Base-by-base conservation (phyloP, 2,329 filamentous ascomycete genomes). In the Arthrinium phaeospermum region DNA sequence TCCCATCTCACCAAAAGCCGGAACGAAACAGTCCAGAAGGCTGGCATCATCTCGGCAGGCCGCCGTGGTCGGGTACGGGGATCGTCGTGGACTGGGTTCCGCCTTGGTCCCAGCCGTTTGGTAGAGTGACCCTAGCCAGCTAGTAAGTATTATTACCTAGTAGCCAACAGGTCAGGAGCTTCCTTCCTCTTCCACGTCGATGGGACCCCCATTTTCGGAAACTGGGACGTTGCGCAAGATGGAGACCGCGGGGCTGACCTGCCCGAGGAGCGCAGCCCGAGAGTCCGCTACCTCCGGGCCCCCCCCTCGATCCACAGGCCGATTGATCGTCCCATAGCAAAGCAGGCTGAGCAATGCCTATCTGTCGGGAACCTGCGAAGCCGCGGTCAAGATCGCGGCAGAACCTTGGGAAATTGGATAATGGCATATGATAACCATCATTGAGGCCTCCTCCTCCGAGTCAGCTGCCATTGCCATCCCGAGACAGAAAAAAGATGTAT, bases 191-290 rank as follows among this genome's bases (percentile, higher is more conserved):
- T 16, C 14, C 8, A 24, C 22, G 49, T 51, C 49, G 49, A 2
- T 30, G 16, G 16, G 7, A 8, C 6, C 30, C 30, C 24, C 16
- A 37, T n/a, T 22, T 8, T 61, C 53, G 53, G 53, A 37, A 22
- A 37, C 19, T 37, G 16, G 30, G 53, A 12, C 30, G 3, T 3
- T 61, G 34, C 57, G 22, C 34, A 22, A 12, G 34, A 37, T 64
- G 34, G 57, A 41, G 34, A 37, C 30, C 57, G 57, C 57, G 57
- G 57, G 53, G 30, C 34, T 64, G 34, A 24, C 41, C 57, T 64
- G 34, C 34, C 57, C 57, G 22, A 64, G 34, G 57, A 41, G 1
- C 57, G 57, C 57, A 64, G 57, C 57, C 57, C 57, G 57, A 64
- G 57, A 22, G 34, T 4, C 57, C 57, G 8, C 3, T 13, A 14